Evolutionary conservation across 2,329 filamentous ascomycete genomes (phyloP), one percentile per base, ranked within the genome.

Genomic region (Cytospora schulzeri): DNA sequence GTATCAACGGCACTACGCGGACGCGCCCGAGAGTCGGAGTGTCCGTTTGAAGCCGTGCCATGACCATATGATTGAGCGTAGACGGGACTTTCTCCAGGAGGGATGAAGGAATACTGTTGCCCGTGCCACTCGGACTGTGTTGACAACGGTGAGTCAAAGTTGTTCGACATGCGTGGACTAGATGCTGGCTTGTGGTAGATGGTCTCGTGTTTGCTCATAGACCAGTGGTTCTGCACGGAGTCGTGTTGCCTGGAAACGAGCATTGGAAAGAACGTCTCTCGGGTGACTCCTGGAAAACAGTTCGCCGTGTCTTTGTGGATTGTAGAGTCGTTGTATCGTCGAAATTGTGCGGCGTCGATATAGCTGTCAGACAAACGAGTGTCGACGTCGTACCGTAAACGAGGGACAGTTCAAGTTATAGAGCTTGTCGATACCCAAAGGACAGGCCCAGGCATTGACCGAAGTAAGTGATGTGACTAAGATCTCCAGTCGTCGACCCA

Each of bases 51-150:
- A 63, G 69, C 70, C 58, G 74, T 68, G 63, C 73, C 76, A 73
- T 81, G 77, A 60, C 78, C 77, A 69, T 80, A 83, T 17, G 79
- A 63, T 66, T 79, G 79, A 54, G 78, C 72, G 69, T 82, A 83
- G 62, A 80, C 74, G 65, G 72, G 77, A 70, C 73, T 78, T 63
- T 81, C 81, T 51, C 75, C 75, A 22, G 79, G 78, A 33, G 81
- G 76, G 63, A 82, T 74, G 70, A 82, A 83, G 28, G 81, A 79
- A 73, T 83, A 83, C 73, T 83, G 65, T 22, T 64, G 81, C 66
- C 80, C 80, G 73, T 83, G 83, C 84, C 84, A 86, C 75, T 83
- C 81, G 70, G 82, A 78, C 77, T 83, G 81, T 72, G 82, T 80
- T 71, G 82, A 80, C 74, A 83, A 74, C 69, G 81, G 79, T 66